A percentile compares a stretch with the other conserved stretches of the same genome.
Evolutionary conservation across 345 rosid genomes (phyloP).

Genomic region (Brassica cretica): DNA sequence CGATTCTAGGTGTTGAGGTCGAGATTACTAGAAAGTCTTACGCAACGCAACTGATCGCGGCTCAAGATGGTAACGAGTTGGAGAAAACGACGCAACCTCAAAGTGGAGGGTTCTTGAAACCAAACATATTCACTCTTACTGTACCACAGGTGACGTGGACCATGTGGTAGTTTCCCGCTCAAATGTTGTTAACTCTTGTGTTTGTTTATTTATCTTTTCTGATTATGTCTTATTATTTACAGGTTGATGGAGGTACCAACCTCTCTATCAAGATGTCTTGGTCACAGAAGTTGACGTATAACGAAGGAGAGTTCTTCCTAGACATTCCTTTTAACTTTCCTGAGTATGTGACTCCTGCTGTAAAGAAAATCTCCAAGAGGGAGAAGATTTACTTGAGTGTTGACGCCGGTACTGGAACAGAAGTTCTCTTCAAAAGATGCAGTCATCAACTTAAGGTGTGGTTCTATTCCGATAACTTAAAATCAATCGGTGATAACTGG

Average conservation of each 20-base stretch:
- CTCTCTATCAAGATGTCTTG: constrained; percentile 68
- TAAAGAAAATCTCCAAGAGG: constrained; percentile 67
- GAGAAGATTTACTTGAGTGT: constrained; percentile 78
- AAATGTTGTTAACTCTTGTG: background rate
- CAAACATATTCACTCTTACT: constrained; percentile 68
- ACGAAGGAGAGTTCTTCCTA: constrained; percentile 59
- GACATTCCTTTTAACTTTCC: constrained; percentile 80
- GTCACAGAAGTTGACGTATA: constrained; percentile 69
- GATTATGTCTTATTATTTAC: constrained; percentile 1
- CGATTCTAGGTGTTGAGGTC: constrained; percentile 94
- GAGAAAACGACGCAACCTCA: constrained; percentile 48
- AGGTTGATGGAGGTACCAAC: constrained; percentile 89
- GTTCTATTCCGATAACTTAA: background rate
- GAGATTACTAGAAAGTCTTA: constrained; percentile 63
- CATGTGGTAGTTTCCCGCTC: background rate
- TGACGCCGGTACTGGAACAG: constrained; percentile 60
- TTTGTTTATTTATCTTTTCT: background rate
- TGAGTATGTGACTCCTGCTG: constrained; percentile 77
- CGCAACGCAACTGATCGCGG: constrained; percentile 50
- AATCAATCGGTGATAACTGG: background rate
- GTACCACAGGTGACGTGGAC: constrained; percentile 60
- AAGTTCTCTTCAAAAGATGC: constrained; percentile 60
- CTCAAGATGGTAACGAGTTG: constrained; percentile 45
- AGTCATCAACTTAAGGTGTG: constrained; percentile 90
- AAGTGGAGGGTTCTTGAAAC: constrained; percentile 66